Evolutionary conservation across 2,329 filamentous ascomycete genomes (phyloP).

Genomic region (Pseudogymnoascus sp.): DNA sequence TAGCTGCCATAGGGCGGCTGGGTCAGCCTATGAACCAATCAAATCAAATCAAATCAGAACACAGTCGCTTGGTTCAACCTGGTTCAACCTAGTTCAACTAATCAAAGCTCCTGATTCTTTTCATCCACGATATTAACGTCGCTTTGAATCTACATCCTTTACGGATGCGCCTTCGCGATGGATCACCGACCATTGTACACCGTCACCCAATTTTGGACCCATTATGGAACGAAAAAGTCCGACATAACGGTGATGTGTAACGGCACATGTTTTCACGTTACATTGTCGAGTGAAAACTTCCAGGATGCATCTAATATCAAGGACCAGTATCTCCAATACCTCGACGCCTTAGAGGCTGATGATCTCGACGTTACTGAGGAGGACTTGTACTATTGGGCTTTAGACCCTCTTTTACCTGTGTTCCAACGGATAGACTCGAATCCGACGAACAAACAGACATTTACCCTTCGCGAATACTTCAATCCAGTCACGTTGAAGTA

Average conservation of each 20-base stretch:
- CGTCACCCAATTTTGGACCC: neutral
- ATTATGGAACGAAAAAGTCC: neutral
- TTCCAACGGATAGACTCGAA: constrained; percentile 14
- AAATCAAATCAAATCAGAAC: no score
- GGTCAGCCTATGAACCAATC: no score
- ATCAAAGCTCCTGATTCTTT: no score
- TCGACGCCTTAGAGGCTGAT: constrained; percentile 11
- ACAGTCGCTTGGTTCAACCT: no score
- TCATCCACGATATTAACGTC: no score
- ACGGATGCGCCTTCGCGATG: neutral
- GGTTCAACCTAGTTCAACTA: no score
- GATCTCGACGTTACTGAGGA: constrained; percentile 13
- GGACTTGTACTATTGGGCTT: constrained; percentile 17
- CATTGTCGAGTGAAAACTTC: constrained; percentile 13
- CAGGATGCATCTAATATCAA: constrained; percentile 12
- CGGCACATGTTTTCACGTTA: constrained; percentile 17
- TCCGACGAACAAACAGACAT: constrained; percentile 12
- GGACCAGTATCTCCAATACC: constrained; percentile 15
- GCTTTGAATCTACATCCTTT: no score
- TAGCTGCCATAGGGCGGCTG: no score
- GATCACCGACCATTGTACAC: neutral
- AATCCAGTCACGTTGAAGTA: constrained; percentile 13
- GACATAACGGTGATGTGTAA: neutral
- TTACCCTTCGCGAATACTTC: constrained; percentile 16
- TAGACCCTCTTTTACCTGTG: constrained; percentile 13